Base-by-base conservation (phyloP, 2,329 filamentous ascomycete species). In the Colletotrichum tamarilloi region DNA sequence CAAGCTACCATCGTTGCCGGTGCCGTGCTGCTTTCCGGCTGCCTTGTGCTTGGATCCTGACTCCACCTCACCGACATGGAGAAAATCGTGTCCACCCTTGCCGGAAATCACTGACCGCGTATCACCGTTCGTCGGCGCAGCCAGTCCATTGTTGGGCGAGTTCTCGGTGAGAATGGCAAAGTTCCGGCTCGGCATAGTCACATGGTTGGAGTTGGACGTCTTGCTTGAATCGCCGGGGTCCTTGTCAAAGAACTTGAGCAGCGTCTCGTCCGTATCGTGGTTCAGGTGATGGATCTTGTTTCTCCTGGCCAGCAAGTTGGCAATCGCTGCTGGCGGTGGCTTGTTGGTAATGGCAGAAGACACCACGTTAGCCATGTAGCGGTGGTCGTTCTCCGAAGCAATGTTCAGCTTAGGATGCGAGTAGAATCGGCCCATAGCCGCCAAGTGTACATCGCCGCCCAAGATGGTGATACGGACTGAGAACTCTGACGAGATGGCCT, bases 331-430 rank as follows among this genome's bases (percentile, higher is more conserved):
- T 1, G 96, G 95, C 16, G 95, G 95, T 2, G 97, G 97, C 77
- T 96, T 96, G 81, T 99, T 98, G 76, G 97, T 95, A 78, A 99
- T 98, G 38, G 95, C 95, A 1, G 95, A 98, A 6, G 95, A 97
- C 66, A 98, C 89, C 24, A 99, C 89, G 79, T 99, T 99, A 63
- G 92, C 93, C 91, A 99, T 98, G 82, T 98, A 98, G 68, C 97
- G 91, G 80, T 95, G 93, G 82, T 99, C 97, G 72, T 92, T 89
- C 80, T 96, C 93, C 68, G 92, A 93, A 0, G 94, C 89, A 42
- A 98, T 89, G 66, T 92, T 88, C 57, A 97, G 87, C 77, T 92
- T 92, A 8, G 95, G 94, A 78, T 97, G 97, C 19, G 94, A 95
- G 85, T 97, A 98, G 86, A 99, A 98, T 74, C 97, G 94, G 0